These are phyloP conservation scores for Graphilbum ipis-grandicollis DNA, from an alignment of 2,329 filamentous ascomycete genomes.

Conservation along the genomic window DNA sequence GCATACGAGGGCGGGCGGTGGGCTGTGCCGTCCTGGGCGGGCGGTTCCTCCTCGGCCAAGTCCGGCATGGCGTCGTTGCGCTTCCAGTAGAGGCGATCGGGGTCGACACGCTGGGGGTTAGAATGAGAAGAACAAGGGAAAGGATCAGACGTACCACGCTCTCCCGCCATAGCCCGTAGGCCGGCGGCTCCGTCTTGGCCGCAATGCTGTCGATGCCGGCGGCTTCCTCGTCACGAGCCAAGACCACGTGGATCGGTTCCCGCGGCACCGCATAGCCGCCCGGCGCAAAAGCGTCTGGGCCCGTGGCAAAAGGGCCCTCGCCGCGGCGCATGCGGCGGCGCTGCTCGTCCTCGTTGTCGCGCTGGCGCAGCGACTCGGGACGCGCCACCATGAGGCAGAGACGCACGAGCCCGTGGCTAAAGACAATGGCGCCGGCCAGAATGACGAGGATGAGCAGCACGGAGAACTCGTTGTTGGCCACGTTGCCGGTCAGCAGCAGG, in stretches of 20 bases:
- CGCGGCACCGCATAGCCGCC: conserved; percentile 53
- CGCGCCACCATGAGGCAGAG: conserved; percentile 49
- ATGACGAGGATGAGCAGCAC: conserved; percentile 67
- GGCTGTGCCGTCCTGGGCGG: conserved; percentile 2
- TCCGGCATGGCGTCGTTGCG: conserved; percentile 28
- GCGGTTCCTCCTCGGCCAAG: not conserved
- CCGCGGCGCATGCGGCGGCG: conserved; percentile 8
- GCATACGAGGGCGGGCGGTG: conserved; percentile 63
- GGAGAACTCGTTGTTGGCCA: conserved; percentile 54
- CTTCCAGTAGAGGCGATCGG: conserved; percentile 68
- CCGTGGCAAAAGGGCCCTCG: conserved; percentile 5
- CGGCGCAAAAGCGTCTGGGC: conserved; percentile 30
- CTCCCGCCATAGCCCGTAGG: conserved; percentile 71
- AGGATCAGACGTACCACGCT: conserved; percentile 45
- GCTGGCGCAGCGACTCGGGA: conserved; percentile 16
- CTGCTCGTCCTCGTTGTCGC: conserved; percentile 15
- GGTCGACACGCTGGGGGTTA: conserved; percentile 49
- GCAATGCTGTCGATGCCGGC: conserved; percentile 36
- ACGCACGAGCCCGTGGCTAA: conserved; percentile 62
- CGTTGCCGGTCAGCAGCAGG: conserved; percentile 47
- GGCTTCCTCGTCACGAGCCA: conserved; percentile 58
- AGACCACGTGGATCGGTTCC: conserved; percentile 58
- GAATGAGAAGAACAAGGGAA: not conserved
- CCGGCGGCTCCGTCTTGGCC: conserved; percentile 50
- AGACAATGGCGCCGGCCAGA: conserved; percentile 56